Evolutionary conservation across 345 rosid genomes (phyloP).

Genomic region (Raphanus sativus): DNA sequence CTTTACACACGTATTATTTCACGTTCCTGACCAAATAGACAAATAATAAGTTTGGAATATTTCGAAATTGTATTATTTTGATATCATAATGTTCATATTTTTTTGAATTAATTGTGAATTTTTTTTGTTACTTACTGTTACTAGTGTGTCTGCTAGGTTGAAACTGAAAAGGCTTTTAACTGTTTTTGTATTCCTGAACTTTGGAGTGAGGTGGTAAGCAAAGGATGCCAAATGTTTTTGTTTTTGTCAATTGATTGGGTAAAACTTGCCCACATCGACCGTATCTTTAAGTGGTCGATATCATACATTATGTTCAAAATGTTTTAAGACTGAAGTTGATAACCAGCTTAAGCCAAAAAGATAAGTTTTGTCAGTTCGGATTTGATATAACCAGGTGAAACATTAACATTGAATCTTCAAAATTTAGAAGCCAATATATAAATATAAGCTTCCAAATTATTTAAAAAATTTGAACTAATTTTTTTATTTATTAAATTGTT

Average conservation of each 20-base stretch:
- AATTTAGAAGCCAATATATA: neutral
- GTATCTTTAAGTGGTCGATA: slow-evolving; percentile 2
- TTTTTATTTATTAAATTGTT: neutral
- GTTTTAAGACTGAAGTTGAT: neutral
- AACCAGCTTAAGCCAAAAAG: neutral
- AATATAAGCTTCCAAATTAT: no score
- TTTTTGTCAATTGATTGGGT: slow-evolving; percentile 10
- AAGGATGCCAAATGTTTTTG: slow-evolving; percentile 38
- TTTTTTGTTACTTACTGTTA: neutral
- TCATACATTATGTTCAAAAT: neutral
- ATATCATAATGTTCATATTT: slow-evolving; percentile 36
- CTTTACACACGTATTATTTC: slow-evolving; percentile 71
- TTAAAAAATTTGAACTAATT: no score
- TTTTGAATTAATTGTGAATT: slow-evolving; percentile 33
- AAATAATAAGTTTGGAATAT: neutral
- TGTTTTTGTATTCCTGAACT: slow-evolving; percentile 17
- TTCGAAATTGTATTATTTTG: slow-evolving; percentile 25
- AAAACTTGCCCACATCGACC: slow-evolving; percentile 14
- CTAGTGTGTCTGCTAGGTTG: slow-evolving; percentile 29
- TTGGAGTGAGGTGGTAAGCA: slow-evolving; percentile 35
- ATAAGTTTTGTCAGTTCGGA: neutral
- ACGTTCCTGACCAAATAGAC: slow-evolving; percentile 48
- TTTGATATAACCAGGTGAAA: neutral
- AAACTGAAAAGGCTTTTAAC: slow-evolving; percentile 7
- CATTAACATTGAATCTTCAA: neutral